These are phyloP conservation scores for Schwanniomyces sp. DNA, from an alignment of 805 yeast species.

Conservation along the genomic window DNA sequence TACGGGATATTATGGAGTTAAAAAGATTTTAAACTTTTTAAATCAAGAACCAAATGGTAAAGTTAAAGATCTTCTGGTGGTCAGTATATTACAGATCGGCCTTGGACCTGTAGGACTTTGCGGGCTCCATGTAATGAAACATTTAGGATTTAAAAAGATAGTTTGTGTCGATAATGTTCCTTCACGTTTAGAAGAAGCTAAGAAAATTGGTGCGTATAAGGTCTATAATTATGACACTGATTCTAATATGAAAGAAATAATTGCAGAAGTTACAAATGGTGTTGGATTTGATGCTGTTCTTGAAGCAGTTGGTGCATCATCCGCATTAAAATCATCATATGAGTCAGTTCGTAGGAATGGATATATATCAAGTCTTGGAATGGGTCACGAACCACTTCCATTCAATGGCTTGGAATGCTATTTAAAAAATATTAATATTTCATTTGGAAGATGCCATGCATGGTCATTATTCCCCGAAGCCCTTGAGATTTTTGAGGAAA, in stretches of 20 bases:
- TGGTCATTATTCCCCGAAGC: slow-evolving; percentile 57
- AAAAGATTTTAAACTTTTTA: slow-evolving; percentile 45
- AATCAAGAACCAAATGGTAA: slow-evolving; percentile 26
- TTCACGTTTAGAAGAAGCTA: slow-evolving; percentile 45
- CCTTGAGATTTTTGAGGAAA: slow-evolving; percentile 43
- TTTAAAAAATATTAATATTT: slow-evolving; percentile 53
- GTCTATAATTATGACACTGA: slow-evolving; percentile 44
- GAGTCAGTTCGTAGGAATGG: slow-evolving; percentile 59
- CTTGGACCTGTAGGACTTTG: slow-evolving; percentile 64
- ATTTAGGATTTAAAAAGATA: slow-evolving; percentile 43
- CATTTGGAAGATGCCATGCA: slow-evolving; percentile 66
- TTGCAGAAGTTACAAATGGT: slow-evolving; percentile 37
- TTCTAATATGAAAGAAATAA: slow-evolving; percentile 22
- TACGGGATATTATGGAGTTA: slow-evolving; percentile 61
- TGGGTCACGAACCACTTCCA: slow-evolving; percentile 58
- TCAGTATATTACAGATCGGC: slow-evolving; percentile 52
- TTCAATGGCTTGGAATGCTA: slow-evolving; percentile 59
- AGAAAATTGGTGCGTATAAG: slow-evolving; percentile 49
- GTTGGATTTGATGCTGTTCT: slow-evolving; percentile 61
- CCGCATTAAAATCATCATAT: slow-evolving; percentile 52
- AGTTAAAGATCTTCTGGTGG: slow-evolving; percentile 13
- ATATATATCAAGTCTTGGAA: slow-evolving; percentile 57
- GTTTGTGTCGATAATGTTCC: slow-evolving; percentile 53
- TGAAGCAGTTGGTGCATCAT: slow-evolving; percentile 58
- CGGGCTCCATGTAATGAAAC: slow-evolving; percentile 45